A percentile compares a stretch with the other conserved stretches of the same genome.
phyloP scores from a whole-genome alignment of 345 rosid species.

The Arabidopsis arenosa region DNA sequence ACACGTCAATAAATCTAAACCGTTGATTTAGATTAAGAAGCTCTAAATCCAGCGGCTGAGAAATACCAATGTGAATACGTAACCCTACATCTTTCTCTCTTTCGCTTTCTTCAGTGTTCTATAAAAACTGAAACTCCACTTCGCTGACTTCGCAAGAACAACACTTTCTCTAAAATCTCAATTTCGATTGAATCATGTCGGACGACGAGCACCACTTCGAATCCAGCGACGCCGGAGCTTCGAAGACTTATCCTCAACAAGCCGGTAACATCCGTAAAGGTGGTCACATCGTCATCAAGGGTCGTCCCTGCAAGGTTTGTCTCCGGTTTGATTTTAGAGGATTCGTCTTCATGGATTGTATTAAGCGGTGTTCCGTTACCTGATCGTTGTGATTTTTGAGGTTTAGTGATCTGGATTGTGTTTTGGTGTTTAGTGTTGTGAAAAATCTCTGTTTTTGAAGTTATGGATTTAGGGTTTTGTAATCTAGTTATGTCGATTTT shows the following conservation, averaged over 20 bases:
- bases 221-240: constrained; percentile 49
- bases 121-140: constrained; percentile 16
- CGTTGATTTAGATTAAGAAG: neutral
- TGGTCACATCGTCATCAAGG: constrained; percentile 51
- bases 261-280: constrained; percentile 51
- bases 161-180: neutral
- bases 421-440: neutral
- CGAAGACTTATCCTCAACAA: constrained; percentile 49
- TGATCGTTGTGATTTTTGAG: neutral
- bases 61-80: neutral
- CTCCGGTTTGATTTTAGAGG: neutral
- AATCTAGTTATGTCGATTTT: no score
- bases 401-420: neutral
- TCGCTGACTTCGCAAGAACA: neutral
- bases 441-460: neutral
- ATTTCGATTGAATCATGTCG: constrained; percentile 34
- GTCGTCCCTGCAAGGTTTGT: constrained; percentile 48
- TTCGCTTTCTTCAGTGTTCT: neutral
- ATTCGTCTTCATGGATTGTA: neutral
- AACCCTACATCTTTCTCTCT: constrained; percentile 7
- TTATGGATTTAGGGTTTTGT: neutral
- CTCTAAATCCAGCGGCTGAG: constrained; percentile 41
- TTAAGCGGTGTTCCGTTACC: neutral
- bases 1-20: constrained; percentile 18
- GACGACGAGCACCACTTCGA: constrained; percentile 54